Percentiles rank a stretch among this genome's conserved stretches.
These are phyloP conservation scores for Penicillium turbatum DNA, from an alignment of 495 filamentous ascomycete genomes.

Conservation along the genomic window DNA sequence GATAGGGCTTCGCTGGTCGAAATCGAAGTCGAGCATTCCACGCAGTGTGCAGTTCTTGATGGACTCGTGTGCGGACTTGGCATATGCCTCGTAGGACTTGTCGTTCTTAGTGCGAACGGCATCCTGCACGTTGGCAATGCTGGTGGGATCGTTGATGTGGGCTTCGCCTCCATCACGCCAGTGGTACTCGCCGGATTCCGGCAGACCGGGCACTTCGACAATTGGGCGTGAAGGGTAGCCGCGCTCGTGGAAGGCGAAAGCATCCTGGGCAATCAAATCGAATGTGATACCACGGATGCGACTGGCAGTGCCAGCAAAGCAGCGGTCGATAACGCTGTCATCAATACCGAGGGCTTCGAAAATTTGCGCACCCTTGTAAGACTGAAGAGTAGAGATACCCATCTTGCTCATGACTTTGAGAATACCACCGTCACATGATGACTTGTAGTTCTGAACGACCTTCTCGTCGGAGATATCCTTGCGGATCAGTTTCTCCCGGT, in stretches of 20 bases:
- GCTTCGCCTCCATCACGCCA: slow-evolving; percentile 98
- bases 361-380: slow-evolving; percentile 99
- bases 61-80: slow-evolving; percentile 88
- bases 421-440: slow-evolving; percentile 96
- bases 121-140: slow-evolving; percentile 97
- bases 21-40: slow-evolving; percentile 96
- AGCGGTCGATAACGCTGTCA: slow-evolving; percentile 90
- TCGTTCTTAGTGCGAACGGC: slow-evolving; percentile 98
- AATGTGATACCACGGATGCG: slow-evolving; percentile 96
- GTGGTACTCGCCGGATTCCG: slow-evolving; percentile 97
- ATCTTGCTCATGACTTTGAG: slow-evolving; percentile 99
- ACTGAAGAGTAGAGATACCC: slow-evolving; percentile 97
- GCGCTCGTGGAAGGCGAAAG: slow-evolving; percentile 94
- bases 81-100: slow-evolving; percentile 99
- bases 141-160: slow-evolving; percentile 94
- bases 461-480: slow-evolving; percentile 80
- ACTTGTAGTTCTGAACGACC: slow-evolving; percentile 95
- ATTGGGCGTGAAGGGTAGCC: slow-evolving; percentile 85
- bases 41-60: slow-evolving; percentile 98
- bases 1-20: slow-evolving; percentile 79
- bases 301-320: slow-evolving; percentile 93
- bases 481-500: slow-evolving; percentile 89
- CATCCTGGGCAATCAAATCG: slow-evolving; percentile 92
- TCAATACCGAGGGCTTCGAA: slow-evolving; percentile 99
- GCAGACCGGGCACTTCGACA: slow-evolving; percentile 73